A percentile compares a stretch with the other conserved stretches of the same genome.
phyloP scores from a whole-genome alignment of 2,329 filamentous ascomycete genomes.

The Chrysoporthe cubensis region DNA sequence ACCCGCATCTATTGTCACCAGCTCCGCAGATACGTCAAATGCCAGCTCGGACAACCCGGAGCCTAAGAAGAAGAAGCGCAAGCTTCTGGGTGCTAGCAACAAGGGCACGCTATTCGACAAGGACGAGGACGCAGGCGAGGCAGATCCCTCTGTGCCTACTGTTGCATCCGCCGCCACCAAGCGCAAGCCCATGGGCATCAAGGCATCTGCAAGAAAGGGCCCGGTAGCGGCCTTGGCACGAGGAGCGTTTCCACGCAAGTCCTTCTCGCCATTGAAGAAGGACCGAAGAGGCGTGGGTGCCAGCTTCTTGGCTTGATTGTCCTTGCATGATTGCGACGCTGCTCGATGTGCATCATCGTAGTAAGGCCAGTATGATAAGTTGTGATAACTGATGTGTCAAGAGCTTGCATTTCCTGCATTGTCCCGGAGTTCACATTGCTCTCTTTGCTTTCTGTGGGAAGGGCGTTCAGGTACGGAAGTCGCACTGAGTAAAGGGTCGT shows the following conservation, averaged over 20 bases:
- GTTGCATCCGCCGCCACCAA: slow-evolving; percentile 28
- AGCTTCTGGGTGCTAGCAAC: slow-evolving; percentile 65
- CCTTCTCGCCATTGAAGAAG: slow-evolving; percentile 75
- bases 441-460: not conserved
- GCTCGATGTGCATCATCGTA: not conserved
- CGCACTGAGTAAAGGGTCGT: not conserved
- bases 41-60: slow-evolving; percentile 37
- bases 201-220: slow-evolving; percentile 22
- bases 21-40: slow-evolving; percentile 15
- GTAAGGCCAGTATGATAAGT: not conserved
- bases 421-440: slow-evolving; percentile 15
- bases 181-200: slow-evolving; percentile 32
- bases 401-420: slow-evolving; percentile 22
- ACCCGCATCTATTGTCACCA: slow-evolving; percentile 25
- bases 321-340: not conserved
- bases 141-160: slow-evolving; percentile 32
- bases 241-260: slow-evolving; percentile 54
- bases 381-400: slow-evolving; percentile 1
- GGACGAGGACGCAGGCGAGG: slow-evolving; percentile 65
- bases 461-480: slow-evolving; percentile 19
- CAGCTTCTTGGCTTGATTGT: slow-evolving; percentile 59
- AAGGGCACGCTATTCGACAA: slow-evolving; percentile 71
- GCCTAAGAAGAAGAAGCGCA: slow-evolving; percentile 72
- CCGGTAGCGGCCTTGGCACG: slow-evolving; percentile 36
- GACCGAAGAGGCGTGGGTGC: slow-evolving; percentile 66